Percentiles rank a stretch among this genome's conserved stretches.
phyloP scores from a whole-genome alignment of 2,329 filamentous ascomycete genomes.

The Mollisia scopiformis region DNA sequence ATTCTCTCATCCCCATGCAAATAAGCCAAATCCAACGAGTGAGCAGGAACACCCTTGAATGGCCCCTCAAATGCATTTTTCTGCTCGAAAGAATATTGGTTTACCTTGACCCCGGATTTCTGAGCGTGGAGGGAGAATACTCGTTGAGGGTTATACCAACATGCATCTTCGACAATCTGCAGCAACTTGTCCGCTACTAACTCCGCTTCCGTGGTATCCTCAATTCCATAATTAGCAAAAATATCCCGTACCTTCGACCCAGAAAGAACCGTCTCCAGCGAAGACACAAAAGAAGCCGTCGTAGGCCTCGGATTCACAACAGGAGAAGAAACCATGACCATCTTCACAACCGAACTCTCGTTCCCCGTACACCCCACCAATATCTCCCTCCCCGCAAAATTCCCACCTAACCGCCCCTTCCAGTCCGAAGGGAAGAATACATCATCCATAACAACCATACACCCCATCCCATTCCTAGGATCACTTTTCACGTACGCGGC shows the following conservation, averaged over 20 bases:
- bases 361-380: conserved; percentile 11
- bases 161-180: conserved; percentile 3
- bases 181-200: neutral
- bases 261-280: neutral
- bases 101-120: neutral
- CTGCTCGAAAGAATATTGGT: conserved; percentile 12
- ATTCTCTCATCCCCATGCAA: conserved; percentile 11
- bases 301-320: neutral
- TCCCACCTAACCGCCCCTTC: neutral
- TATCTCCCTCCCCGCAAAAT: neutral
- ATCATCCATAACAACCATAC: conserved; percentile 7
- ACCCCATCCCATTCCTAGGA: neutral
- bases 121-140: neutral
- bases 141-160: neutral
- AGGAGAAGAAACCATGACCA: neutral
- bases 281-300: neutral
- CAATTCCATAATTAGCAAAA: neutral
- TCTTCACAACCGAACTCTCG: conserved; percentile 5
- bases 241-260: neutral
- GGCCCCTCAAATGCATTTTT: conserved; percentile 1
- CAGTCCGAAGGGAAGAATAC: conserved; percentile 7
- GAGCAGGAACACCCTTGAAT: neutral
- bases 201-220: neutral
- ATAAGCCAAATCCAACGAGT: conserved; percentile 15
- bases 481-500: conserved; percentile 3